Evolutionary conservation across 768 basidiomycete species (phyloP), one percentile per base, ranked within the genome.

Genomic region (Leccinum boreale): DNA sequence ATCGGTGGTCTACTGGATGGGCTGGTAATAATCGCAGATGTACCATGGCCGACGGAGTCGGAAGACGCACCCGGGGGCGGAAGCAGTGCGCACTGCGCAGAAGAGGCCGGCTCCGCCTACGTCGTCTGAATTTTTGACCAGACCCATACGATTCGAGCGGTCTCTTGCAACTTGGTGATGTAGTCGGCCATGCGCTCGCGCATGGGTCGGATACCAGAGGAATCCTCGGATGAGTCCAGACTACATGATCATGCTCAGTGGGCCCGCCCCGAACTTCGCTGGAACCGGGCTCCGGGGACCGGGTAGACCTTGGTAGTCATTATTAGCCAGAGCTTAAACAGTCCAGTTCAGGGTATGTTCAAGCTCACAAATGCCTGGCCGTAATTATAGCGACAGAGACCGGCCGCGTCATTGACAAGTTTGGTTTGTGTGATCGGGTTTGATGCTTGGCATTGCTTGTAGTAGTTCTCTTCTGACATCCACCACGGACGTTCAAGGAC

Each of bases 71-170:
- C 53, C 2, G 4, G 47, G 23, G 65, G 14, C 14, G 31, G 4
- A 31, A 31, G 11, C 31, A 12, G 31, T 31, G 4, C 4, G 11
- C 31, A 12, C 11, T 31, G 4, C 4, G 31, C 31, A 12, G 31
- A 33, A 15, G 36, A 17, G 47, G 35, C 61, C 62, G 10, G 57
- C 61, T 12, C 67, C 64, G 33, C 65, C 67, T 19, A 61, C 57
- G 24, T 59, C 57, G 3, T 59, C 59, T 59, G 17, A 67, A 71
- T 5, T 53, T 55, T 46, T 50, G 26, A 12, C 44, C 45, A 3
- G 57, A 29, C 1, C 53, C 35, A 12, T 65, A 62, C n/a, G 57
- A 21, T 29, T 69, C 67, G 21, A 71, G 61, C 51, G 57, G 52
- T 29, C 33, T 58, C 58, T 55, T 70, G 68, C 8, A 70, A 36